Evolutionary conservation across 1,284 basidiomycete species (phyloP), one percentile per base, ranked within the genome.

Genomic region (Tremellales sp.): DNA sequence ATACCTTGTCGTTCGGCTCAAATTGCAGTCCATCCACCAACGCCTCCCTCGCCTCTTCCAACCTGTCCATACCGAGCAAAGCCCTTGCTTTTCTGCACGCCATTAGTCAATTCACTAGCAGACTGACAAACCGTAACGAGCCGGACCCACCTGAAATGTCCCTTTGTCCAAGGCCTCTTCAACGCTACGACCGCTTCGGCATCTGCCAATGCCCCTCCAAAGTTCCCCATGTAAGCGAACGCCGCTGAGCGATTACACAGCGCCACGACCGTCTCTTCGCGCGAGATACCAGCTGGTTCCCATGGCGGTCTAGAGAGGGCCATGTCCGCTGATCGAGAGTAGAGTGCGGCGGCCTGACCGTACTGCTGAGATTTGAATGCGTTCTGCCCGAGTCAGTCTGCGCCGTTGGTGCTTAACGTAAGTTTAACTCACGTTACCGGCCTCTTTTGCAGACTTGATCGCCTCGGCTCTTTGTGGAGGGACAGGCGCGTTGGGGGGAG

Each of bases 171-270:
- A 24, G 84, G 84, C 51, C 85, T 80, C 69, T 89, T 88, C 48
- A 97, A 76, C 57, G 82, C 75, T 40, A 94, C 85, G 59, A 97
- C 91, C 1, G 85, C 84, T 54, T 97, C 91, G 1, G 93, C 92
- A 67, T 98, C 94, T 21, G 86, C 85, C 6, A 97, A 76, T 2
- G 93, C 89, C 12, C 45, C 67, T 47, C 31, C 70, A 70, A 57
- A 73, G 19, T 93, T 88, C 6, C 83, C 83, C 1, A 81, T 77
- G 53, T 87, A 86, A 45, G 82, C 81, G 72, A 85, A 87, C 1
- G 92, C 86, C 0, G 92, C 90, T 5, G 87, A 89, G 45, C 94
- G 82, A 73, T 98, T 98, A 53, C 89, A 93, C 40, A 98, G 73
- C 57, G 89, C 81, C 25, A 89, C 84, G 10, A 87, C 85, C 40